Base-by-base conservation (phyloP, 768 basidiomycete species). In the Russula brevipes region DNA sequence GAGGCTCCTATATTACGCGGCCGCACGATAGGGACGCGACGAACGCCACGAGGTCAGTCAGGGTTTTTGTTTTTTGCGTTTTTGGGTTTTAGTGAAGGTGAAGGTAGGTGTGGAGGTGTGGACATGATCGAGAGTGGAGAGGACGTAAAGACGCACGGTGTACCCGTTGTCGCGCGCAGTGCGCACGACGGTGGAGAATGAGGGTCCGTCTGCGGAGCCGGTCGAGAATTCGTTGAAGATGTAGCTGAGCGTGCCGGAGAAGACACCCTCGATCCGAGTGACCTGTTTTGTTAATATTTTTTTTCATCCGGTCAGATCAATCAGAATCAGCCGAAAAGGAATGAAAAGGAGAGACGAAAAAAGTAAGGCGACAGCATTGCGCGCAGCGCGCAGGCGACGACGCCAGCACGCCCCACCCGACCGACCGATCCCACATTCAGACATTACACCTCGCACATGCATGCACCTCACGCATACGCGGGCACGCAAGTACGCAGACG, bases 161-260 rank as follows among this genome's bases (percentile, higher is more conserved):
- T 95, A 99, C 1, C 97, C 97, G 69, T 92, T 91, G 70, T 91
- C 89, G 53, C 92, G 87, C 5, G 97, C 97, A 42, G 86, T 74
- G 62, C 83, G 83, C 59, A 99, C 96, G 41, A 98, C 87, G 31
- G 91, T 86, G 5, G 94, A 96, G 77, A 99, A 98, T 35, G 78
- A 77, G 1, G 87, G 86, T 0, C 88, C 88, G 54, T 82, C 82
- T 5, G 85, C 76, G 51, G 81, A 80, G 1, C 84, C 85, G 4
- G 85, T 87, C 2, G 91, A 87, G 77, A 94, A 92, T 66, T 94
- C 86, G 77, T 98, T 98, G 82, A 99, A 99, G 77, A 99, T 98
- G 78, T 98, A 99, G 72, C 89, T 93, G 81, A 99, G 85, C 3
- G 97, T 99, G 9, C 97, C 97, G 5, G 91, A 94, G 75, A 99